These are phyloP conservation scores for Cucurbita moschata DNA, from an alignment of 306 rosid species.

Conservation along the genomic window DNA sequence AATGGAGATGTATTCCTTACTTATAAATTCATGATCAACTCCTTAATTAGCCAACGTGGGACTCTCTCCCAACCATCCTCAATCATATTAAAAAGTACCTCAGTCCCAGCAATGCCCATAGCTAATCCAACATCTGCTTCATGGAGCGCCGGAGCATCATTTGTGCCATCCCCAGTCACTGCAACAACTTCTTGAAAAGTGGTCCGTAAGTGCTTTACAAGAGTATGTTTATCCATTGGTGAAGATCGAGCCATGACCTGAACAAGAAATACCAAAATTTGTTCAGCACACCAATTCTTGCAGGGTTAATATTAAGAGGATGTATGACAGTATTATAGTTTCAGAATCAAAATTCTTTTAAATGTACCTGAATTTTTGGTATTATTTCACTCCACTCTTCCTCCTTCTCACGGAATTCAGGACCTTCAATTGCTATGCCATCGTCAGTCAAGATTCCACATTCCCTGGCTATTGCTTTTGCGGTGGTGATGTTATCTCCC, in stretches of 20 bases:
- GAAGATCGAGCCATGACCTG: slow-evolving; percentile 98
- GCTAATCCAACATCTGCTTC: slow-evolving; percentile 99
- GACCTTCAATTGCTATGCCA: slow-evolving; percentile 95
- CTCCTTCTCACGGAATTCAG: slow-evolving; percentile 68
- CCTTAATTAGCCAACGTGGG: too few relatives aligned
- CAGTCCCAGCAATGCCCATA: slow-evolving; percentile 98
- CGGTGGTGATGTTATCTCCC: slow-evolving; percentile 91
- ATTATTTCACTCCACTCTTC: slow-evolving; percentile 48
- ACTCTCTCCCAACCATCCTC: too few relatives aligned
- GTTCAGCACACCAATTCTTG: slow-evolving; percentile 8
- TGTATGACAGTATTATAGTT: not conserved
- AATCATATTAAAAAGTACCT: slow-evolving; percentile 29
- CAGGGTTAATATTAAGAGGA: not conserved
- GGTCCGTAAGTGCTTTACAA: slow-evolving; percentile 69
- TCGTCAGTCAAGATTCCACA: slow-evolving; percentile 79
- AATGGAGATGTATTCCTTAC: too few relatives aligned
- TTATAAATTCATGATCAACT: too few relatives aligned
- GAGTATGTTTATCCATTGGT: slow-evolving; percentile 90
- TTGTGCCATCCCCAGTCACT: slow-evolving; percentile 97
- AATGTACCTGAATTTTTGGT: slow-evolving; percentile 71
- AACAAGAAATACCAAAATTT: slow-evolving; percentile 7
- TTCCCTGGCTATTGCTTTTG: slow-evolving; percentile 96
- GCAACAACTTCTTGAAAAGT: slow-evolving; percentile 90
- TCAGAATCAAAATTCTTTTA: not conserved
- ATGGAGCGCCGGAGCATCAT: slow-evolving; percentile 98